Evolutionary conservation across 2,329 filamentous ascomycete species (phyloP).

Genomic region (Hirsutella rhossiliensis): DNA sequence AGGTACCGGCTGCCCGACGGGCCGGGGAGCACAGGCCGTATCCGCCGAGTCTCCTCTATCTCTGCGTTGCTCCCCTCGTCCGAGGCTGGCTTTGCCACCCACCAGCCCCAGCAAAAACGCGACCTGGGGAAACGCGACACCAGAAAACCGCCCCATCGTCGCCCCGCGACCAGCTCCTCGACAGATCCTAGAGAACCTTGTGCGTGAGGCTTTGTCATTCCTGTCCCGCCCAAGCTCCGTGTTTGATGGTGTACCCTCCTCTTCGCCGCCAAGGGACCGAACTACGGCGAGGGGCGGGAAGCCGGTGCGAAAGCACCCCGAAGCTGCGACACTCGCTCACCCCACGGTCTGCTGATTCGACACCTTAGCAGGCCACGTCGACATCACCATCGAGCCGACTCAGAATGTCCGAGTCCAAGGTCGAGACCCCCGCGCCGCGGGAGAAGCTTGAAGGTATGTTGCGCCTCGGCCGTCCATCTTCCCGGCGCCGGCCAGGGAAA

Average conservation of each 20-base stretch:
- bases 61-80: too few species aligned
- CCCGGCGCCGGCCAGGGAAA: background rate
- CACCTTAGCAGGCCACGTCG: background rate
- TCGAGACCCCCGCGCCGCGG: conserved; percentile 38
- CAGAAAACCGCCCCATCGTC: background rate
- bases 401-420: conserved; percentile 27
- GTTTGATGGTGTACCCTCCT: too few species aligned
- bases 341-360: background rate
- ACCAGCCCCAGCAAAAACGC: too few species aligned
- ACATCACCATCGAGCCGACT: background rate
- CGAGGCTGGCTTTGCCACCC: too few species aligned
- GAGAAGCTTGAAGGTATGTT: conserved; percentile 65
- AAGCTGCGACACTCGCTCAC: background rate
- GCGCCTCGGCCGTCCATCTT: background rate
- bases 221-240: background rate
- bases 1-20: too few species aligned
- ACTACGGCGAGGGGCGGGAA: too few species aligned
- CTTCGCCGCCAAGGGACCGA: too few species aligned
- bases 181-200: background rate
- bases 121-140: too few species aligned
- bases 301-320: too few species aligned
- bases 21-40: too few species aligned
- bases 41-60: too few species aligned
- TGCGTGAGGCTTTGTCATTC: background rate
- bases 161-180: background rate